Evolutionary conservation across 192 early-diverging fungal genomes (phyloP).

Genomic region (Backusella luteola): DNA sequence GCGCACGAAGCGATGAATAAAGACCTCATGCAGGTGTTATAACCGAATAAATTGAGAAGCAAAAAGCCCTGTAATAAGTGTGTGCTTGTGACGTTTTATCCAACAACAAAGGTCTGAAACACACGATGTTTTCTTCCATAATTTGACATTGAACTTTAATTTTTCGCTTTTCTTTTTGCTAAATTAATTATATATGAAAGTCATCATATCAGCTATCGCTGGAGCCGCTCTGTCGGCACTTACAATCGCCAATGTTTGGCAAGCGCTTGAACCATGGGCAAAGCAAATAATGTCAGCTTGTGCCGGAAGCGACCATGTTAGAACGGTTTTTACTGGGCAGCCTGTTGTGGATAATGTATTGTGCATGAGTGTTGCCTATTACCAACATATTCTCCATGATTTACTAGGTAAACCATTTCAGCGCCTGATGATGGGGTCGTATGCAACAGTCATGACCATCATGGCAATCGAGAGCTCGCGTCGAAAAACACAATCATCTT

Average conservation of each 20-base stretch:
- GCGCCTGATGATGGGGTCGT: not conserved
- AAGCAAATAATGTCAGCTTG: not conserved
- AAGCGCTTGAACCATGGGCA: not conserved
- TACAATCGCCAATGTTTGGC: not conserved
- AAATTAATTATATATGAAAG: not conserved
- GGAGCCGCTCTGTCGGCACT: not conserved
- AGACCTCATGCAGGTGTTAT: no score
- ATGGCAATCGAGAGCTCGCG: constrained; percentile 23
- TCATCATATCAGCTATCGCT: not conserved
- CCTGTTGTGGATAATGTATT: not conserved
- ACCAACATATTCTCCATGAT: constrained; percentile 15
- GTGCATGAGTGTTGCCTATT: not conserved
- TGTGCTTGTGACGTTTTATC: no score
- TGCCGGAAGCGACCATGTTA: not conserved
- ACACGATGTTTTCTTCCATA: not conserved
- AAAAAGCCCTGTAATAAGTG: no score
- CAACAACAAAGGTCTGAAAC: not conserved
- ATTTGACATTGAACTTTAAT: not conserved
- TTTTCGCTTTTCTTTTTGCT: not conserved
- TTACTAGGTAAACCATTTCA: not conserved
- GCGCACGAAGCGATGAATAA: no score
- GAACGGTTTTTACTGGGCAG: not conserved
- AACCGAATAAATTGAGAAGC: no score
- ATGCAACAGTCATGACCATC: not conserved
- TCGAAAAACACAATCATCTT: not conserved